phyloP scores from a whole-genome alignment of 108 stramenopile species.

The Seminavis robusta region DNA sequence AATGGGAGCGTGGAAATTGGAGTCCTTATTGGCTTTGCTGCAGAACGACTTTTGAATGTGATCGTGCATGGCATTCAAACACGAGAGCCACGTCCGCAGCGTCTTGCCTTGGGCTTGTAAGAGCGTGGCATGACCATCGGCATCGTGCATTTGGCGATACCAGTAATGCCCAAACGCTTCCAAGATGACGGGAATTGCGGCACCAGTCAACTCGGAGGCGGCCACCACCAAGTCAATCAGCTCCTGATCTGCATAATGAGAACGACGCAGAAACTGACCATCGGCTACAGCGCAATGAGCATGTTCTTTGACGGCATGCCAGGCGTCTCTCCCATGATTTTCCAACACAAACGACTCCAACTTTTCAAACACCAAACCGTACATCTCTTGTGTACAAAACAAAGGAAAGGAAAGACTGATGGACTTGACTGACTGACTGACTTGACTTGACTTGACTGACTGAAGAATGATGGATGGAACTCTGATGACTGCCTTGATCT shows the following conservation, averaged over 20 bases:
- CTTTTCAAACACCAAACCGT: too few species aligned
- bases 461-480: too few species aligned
- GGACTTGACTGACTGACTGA: too few species aligned
- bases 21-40: background rate
- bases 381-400: too few species aligned
- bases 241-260: conserved; percentile 19
- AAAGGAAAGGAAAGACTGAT: too few species aligned
- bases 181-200: conserved; percentile 21
- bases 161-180: conserved; percentile 34
- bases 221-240: conserved; percentile 28
- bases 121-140: conserved; percentile 30
- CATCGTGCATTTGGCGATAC: conserved; percentile 17
- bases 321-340: conserved; percentile 33
- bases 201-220: conserved; percentile 7
- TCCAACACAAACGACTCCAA: conserved; percentile 26
- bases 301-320: conserved; percentile 42
- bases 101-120: conserved; percentile 31
- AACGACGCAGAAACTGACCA: conserved; percentile 19
- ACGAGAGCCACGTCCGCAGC: conserved; percentile 29
- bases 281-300: conserved; percentile 37
- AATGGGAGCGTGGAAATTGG: conserved; percentile 17
- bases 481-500: too few species aligned
- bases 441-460: too few species aligned
- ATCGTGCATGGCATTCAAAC: conserved; percentile 37
- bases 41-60: conserved; percentile 25